Base-by-base conservation (phyloP, 2,329 filamentous ascomycete species). In the Exophiala sp. region DNA sequence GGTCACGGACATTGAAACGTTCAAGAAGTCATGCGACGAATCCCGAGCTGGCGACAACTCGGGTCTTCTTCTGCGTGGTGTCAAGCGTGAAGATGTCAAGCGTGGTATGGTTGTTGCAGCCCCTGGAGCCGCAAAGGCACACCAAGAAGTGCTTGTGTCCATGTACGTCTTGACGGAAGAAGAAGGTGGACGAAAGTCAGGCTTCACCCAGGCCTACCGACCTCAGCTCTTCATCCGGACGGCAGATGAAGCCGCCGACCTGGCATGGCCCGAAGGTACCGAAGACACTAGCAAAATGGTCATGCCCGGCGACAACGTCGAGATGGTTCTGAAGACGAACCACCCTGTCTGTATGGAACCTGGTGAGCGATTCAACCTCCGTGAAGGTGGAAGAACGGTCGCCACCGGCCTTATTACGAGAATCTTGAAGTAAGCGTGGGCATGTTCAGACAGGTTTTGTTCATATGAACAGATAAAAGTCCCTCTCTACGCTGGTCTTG, bases 11-110 rank as follows among this genome's bases (percentile, higher is more conserved):
- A 97, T 98, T 62, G 93, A 98, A 79, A 98, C 91, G 60, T 98
- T 98, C 81, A 96, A 97, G 81, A 98, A 98, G 82, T 94, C 89
- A 43, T 97, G 93, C 73, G 90, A 96, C 52, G 88, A 95, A 74
- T 95, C 91, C 52, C 82, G 87, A 64, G 93, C 93, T 56, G 93
- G 93, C 71, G 93, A 98, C 74, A 98, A 97, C 83, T 96, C 93
- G 21, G 93, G 93, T 67, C 86, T 98, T 30, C 82, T 98, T 47
- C 85, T 98, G 71, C 88, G 93, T 74, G 91, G 93, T 78, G 74
- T 98, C 67, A 90, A 89, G 74, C 89, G 93, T 66, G 93, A 98
- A 75, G 94, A 98, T 65, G 80, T 98, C 65, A 79, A 76, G 64
- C 88, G 93, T 70, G 93, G 93, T 68, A 97, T 98, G 93, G 88